These are phyloP conservation scores for Paraurostyla sp. DNA, from an alignment of 73 alveolate genomes.

Conservation along the genomic window DNA sequence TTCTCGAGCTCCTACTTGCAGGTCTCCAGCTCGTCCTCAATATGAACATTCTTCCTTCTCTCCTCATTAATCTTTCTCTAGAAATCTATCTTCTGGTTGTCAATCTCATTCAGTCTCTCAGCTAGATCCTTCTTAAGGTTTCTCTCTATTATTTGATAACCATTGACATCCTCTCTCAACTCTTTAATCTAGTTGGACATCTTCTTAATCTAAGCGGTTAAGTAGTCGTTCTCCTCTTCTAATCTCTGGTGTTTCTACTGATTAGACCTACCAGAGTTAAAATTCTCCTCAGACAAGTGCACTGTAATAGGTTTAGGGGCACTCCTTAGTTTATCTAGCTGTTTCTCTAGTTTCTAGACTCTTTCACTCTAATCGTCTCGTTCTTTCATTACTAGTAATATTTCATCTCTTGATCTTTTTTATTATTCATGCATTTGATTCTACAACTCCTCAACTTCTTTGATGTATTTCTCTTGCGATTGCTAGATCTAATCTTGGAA, in stretches of 20 bases:
- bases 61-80: constrained; percentile 35
- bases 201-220: neutral
- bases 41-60: neutral
- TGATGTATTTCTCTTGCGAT: neutral
- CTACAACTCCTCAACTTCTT: constrained; percentile 28
- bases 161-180: constrained; percentile 13
- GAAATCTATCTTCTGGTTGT: neutral
- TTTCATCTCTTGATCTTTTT: constrained; percentile 18
- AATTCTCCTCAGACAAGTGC: constrained; percentile 41
- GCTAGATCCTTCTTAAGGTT: constrained; percentile 3
- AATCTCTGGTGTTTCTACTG: constrained; percentile 3
- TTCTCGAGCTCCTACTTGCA: neutral
- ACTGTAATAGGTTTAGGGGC: constrained; percentile 42
- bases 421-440: neutral
- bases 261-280: constrained; percentile 20
- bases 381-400: neutral
- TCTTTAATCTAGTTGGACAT: neutral
- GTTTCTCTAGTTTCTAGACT: neutral
- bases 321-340: constrained; percentile 14
- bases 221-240: constrained; percentile 43
- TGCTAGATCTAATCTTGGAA: neutral
- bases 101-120: neutral
- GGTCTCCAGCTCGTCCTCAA: constrained; percentile 15
- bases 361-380: constrained; percentile 1
- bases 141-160: constrained; percentile 20